Evolutionary conservation across 805 yeast species (phyloP).

Genomic region (Yamadazyma scolyti): DNA sequence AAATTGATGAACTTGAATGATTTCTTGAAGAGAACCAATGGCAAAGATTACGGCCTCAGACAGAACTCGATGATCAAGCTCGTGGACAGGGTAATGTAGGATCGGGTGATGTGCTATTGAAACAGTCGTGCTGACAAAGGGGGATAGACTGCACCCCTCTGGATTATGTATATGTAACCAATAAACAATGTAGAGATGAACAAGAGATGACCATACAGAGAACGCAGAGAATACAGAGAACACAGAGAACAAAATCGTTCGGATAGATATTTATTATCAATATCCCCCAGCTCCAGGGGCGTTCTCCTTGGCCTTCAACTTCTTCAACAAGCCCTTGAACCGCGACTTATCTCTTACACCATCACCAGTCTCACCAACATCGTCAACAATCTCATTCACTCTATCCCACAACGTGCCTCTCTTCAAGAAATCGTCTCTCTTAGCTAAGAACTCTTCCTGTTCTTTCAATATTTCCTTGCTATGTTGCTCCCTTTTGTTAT

Average conservation of each 20-base stretch:
- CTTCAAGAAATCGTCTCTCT: constrained; percentile 63
- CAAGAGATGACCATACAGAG: background rate
- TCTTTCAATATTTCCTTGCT: constrained; percentile 61
- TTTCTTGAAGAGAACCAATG: constrained; percentile 18
- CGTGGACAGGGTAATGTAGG: constrained; percentile 20
- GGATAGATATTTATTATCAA: constrained; percentile 11
- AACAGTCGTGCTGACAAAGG: too few species aligned
- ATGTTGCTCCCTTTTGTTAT: constrained; percentile 71
- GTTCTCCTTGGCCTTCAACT: constrained; percentile 63
- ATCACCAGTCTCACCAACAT: constrained; percentile 40
- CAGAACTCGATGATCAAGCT: constrained; percentile 15
- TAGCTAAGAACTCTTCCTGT: constrained; percentile 65
- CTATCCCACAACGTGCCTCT: constrained; percentile 58
- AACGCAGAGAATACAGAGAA: background rate
- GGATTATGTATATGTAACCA: too few species aligned
- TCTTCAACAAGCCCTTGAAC: constrained; percentile 60
- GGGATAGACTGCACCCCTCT: too few species aligned
- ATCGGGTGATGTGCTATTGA: too few species aligned
- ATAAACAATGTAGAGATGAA: background rate
- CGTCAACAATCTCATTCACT: constrained; percentile 48
- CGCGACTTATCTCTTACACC: constrained; percentile 60
- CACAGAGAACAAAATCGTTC: background rate
- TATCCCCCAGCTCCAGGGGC: constrained; percentile 79
- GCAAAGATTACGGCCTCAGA: constrained; percentile 14
- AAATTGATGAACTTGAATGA: constrained; percentile 37